phyloP scores from a whole-genome alignment of 108 stramenopile genomes.

The Parmales sp. region DNA sequence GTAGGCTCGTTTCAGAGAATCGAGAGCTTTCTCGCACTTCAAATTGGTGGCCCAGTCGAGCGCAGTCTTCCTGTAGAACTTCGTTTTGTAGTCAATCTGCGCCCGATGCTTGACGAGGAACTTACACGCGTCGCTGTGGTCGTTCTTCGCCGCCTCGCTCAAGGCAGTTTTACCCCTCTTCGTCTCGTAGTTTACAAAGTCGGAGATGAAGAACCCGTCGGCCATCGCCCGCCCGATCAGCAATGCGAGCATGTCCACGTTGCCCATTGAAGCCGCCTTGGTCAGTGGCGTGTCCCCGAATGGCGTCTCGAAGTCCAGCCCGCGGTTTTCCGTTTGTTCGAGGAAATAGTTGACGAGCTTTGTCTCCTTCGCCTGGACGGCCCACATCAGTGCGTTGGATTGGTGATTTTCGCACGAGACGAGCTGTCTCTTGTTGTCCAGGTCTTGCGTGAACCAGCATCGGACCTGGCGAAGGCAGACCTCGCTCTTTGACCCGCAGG shows the following conservation, averaged over 20 bases:
- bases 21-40: slow-evolving; percentile 7
- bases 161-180: slow-evolving; percentile 24
- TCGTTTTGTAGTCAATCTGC: slow-evolving; percentile 12
- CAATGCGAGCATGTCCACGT: slow-evolving; percentile 11
- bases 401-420: slow-evolving; percentile 12
- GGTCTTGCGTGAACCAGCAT: not conserved
- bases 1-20: not conserved
- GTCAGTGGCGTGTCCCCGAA: slow-evolving; percentile 33
- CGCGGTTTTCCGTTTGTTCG: slow-evolving; percentile 1
- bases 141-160: slow-evolving; percentile 23
- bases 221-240: slow-evolving; percentile 9
- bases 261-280: slow-evolving; percentile 16
- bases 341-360: not conserved
- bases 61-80: slow-evolving; percentile 16
- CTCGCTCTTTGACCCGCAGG: slow-evolving; percentile 5
- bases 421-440: not conserved
- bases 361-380: not conserved
- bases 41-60: slow-evolving; percentile 20
- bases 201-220: slow-evolving; percentile 8
- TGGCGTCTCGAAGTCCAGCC: slow-evolving; percentile 14
- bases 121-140: slow-evolving; percentile 1
- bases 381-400: not conserved
- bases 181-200: slow-evolving; percentile 29
- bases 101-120: slow-evolving; percentile 12
- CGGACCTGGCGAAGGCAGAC: not conserved